These are phyloP conservation scores for Candida jianshihensis DNA, from an alignment of 805 yeast genomes.

Conservation along the genomic window DNA sequence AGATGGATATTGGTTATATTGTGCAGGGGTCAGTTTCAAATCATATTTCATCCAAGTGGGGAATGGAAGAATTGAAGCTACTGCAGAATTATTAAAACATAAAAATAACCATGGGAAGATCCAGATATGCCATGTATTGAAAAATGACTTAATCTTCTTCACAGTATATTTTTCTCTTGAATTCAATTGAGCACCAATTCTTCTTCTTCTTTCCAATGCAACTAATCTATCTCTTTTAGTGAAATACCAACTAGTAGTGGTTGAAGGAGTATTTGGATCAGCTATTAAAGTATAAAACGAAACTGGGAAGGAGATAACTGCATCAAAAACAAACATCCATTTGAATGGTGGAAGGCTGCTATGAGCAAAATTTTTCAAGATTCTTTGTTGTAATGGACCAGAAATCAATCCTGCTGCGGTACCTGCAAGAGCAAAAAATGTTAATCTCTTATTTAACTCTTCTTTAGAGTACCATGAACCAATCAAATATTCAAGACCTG, in stretches of 20 bases:
- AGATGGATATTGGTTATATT: slow-evolving; percentile 38
- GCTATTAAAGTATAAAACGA: slow-evolving; percentile 34
- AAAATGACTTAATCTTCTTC: slow-evolving; percentile 32
- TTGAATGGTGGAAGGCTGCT: slow-evolving; percentile 26
- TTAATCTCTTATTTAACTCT: slow-evolving; percentile 27
- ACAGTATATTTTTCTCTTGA: slow-evolving; percentile 34
- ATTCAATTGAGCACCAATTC: slow-evolving; percentile 37
- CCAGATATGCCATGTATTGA: slow-evolving; percentile 43
- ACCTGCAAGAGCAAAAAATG: slow-evolving; percentile 25
- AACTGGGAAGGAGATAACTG: slow-evolving; percentile 32
- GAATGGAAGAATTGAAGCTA: slow-evolving; percentile 37
- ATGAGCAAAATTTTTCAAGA: slow-evolving; percentile 17
- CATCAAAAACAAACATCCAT: slow-evolving; percentile 38
- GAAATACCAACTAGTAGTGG: slow-evolving; percentile 33
- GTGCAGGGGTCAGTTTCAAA: slow-evolving; percentile 24
- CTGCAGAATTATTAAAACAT: slow-evolving; percentile 13
- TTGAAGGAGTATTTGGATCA: slow-evolving; percentile 36
- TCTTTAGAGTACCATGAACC: slow-evolving; percentile 27
- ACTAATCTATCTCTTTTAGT: slow-evolving; percentile 31
- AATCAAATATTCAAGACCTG: slow-evolving; percentile 5
- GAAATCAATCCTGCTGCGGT: slow-evolving; percentile 26
- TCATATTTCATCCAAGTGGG: slow-evolving; percentile 38
- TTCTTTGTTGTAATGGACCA: slow-evolving; percentile 29
- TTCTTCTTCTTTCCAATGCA: slow-evolving; percentile 40
- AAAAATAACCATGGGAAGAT: slow-evolving; percentile 32